phyloP scores from a whole-genome alignment of 2,329 filamentous ascomycete species.

The Aspergillus transmontanensis region DNA sequence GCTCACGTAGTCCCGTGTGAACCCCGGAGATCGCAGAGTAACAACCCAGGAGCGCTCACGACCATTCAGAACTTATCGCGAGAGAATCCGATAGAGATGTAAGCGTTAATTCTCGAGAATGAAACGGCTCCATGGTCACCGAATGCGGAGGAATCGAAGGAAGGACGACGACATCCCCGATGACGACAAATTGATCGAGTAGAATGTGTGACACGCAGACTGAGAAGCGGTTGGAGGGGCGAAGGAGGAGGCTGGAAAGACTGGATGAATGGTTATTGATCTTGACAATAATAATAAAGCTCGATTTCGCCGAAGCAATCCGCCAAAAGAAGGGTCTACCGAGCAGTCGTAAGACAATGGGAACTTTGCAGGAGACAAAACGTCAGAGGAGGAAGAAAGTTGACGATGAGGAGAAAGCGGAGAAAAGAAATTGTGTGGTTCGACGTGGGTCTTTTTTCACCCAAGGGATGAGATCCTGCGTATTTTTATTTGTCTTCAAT shows the following conservation, averaged over 20 bases:
- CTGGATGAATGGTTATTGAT: not conserved
- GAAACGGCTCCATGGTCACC: slow-evolving; percentile 9
- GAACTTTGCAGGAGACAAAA: not conserved
- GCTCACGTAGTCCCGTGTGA: not conserved
- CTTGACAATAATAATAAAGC: not conserved
- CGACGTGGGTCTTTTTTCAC: not conserved
- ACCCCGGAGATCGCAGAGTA: not conserved
- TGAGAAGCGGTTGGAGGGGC: not conserved
- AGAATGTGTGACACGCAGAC: not conserved
- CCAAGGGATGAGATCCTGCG: not conserved
- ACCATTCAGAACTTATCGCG: not conserved
- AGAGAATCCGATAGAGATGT: not conserved
- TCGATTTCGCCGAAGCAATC: not conserved
- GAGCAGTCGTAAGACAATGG: not conserved
- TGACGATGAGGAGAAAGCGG: not conserved
- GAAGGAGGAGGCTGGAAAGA: not conserved
- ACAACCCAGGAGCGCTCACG: not conserved
- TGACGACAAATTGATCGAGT: not conserved
- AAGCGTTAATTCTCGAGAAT: not conserved
- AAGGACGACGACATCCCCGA: not conserved
- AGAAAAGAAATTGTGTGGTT: slow-evolving; percentile 4
- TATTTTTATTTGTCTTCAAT: not conserved
- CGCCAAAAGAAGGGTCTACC: not conserved
- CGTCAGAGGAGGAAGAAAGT: not conserved
- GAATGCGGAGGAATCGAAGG: not conserved